These are phyloP conservation scores for Handroanthus guayacan DNA, from an alignment of 257 asterid genomes.

Conservation along the genomic window DNA sequence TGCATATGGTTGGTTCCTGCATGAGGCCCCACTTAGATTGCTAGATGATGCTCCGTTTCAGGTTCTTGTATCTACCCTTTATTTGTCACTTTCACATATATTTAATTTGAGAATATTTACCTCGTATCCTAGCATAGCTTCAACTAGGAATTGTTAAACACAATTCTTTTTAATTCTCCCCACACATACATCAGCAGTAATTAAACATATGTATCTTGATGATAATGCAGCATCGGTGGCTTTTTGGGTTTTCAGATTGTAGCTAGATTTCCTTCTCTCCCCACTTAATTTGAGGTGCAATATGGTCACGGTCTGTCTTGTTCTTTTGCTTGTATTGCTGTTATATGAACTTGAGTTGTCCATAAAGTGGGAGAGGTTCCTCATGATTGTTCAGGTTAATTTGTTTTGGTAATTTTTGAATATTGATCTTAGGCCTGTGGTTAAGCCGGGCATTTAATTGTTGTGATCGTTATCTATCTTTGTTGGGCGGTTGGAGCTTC, in stretches of 20 bases:
- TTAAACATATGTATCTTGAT: neutral
- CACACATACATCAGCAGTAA: neutral
- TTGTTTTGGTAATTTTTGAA: neutral
- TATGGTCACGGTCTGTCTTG: neutral
- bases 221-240: neutral
- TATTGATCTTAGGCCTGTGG: neutral
- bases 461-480: neutral
- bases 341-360: neutral
- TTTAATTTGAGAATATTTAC: slow-evolving; percentile 23
- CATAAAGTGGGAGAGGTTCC: neutral
- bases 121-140: slow-evolving; percentile 8
- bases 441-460: neutral
- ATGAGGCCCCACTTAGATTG: slow-evolving; percentile 45
- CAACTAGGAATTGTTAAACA: slow-evolving; percentile 37
- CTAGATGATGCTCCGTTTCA: slow-evolving; percentile 15
- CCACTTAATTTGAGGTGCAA: neutral
- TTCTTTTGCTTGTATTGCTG: neutral
- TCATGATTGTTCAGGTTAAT: slow-evolving; percentile 1
- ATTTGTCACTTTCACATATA: slow-evolving; percentile 15
- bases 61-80: slow-evolving; percentile 54
- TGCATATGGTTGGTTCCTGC: slow-evolving; percentile 18
- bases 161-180: neutral
- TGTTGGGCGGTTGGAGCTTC: neutral
- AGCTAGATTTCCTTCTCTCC: slow-evolving; percentile 5
- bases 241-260: neutral